These are phyloP conservation scores for Trichoderma sp. DNA, from an alignment of 2,329 filamentous ascomycete species.

Conservation along the genomic window DNA sequence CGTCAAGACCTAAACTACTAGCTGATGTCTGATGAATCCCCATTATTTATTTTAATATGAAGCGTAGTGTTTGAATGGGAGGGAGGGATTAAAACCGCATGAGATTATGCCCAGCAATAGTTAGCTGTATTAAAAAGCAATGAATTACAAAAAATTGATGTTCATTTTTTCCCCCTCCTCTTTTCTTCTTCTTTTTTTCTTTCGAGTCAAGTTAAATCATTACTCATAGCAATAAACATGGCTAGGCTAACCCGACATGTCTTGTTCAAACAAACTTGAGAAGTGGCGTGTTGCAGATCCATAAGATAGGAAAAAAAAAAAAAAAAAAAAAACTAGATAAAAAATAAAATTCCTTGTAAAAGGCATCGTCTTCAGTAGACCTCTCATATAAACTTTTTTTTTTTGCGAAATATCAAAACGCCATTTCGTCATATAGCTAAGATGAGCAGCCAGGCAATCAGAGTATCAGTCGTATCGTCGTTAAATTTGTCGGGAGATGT, in stretches of 20 bases:
- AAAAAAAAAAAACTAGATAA: background rate
- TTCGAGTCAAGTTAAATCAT: background rate
- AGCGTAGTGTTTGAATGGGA: background rate
- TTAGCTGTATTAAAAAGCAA: conserved; percentile 6
- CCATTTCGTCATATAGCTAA: background rate
- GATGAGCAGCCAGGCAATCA: background rate
- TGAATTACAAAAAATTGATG: background rate
- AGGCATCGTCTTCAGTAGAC: background rate
- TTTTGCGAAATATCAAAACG: background rate
- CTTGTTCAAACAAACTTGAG: background rate
- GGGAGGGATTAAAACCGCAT: background rate
- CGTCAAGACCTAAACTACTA: conserved; percentile 84
- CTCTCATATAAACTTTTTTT: background rate
- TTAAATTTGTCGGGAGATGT: background rate
- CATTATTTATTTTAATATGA: background rate
- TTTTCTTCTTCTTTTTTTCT: too few relatives aligned
- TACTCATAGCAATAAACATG: background rate
- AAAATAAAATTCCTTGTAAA: background rate
- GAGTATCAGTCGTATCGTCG: background rate
- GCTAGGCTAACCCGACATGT: background rate
- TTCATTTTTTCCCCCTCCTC: background rate
- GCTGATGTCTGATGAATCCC: background rate
- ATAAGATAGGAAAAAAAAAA: background rate
- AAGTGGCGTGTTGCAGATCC: too few relatives aligned
- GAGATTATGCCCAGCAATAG: conserved; percentile 11